Evolutionary conservation across 2,329 filamentous ascomycete species (phyloP).

Genomic region (Zelopaecilomyces penicillatus): DNA sequence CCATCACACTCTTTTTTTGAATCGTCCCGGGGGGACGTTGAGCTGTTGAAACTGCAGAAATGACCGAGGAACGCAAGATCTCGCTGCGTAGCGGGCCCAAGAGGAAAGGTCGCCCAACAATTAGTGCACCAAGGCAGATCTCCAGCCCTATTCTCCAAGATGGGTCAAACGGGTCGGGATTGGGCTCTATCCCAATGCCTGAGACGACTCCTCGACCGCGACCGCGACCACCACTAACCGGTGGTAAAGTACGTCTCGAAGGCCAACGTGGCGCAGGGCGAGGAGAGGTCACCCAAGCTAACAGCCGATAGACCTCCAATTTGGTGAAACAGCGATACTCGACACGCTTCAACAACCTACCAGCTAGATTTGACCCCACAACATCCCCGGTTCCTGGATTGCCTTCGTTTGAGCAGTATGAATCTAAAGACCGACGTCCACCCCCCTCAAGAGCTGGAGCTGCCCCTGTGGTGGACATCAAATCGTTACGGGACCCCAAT

Average conservation of each 20-base stretch:
- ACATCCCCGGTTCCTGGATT: conserved; percentile 61
- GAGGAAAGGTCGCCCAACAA: conserved; percentile 51
- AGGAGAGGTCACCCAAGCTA: not conserved
- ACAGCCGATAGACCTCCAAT: conserved; percentile 52
- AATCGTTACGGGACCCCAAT: conserved; percentile 70
- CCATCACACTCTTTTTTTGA: no score
- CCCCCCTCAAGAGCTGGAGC: conserved; percentile 46
- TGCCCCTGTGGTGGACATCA: conserved; percentile 63
- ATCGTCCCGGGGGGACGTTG: not conserved
- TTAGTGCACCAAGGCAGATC: conserved; percentile 56
- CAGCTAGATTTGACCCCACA: conserved; percentile 58
- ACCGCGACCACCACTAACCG: conserved; percentile 38
- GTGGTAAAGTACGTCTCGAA: conserved; percentile 44
- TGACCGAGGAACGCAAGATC: conserved; percentile 56
- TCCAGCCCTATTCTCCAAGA: conserved; percentile 51
- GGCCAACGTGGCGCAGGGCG: not conserved
- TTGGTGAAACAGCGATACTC: conserved; percentile 93
- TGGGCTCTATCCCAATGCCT: conserved; percentile 5
- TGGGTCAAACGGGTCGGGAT: conserved; percentile 20
- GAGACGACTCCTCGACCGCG: conserved; percentile 30
- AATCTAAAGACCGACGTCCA: conserved; percentile 41
- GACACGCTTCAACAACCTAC: conserved; percentile 75
- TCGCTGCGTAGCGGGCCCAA: conserved; percentile 54
- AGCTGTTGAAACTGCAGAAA: conserved; percentile 21
- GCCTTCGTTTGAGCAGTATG: conserved; percentile 52